phyloP scores from a whole-genome alignment of 805 yeast genomes.

The Kodamaea leandrae region DNA sequence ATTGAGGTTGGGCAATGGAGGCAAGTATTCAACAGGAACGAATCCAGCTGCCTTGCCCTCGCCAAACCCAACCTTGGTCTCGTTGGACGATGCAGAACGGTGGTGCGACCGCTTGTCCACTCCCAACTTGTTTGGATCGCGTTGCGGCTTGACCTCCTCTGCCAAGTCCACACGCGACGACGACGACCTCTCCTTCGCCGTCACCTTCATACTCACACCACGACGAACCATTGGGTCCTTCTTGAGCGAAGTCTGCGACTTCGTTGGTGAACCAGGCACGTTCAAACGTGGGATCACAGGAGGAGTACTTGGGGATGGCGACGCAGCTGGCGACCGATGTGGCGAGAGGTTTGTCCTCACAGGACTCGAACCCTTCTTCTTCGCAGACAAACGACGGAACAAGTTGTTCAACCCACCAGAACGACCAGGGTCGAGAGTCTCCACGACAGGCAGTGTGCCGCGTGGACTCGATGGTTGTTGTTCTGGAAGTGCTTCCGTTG shows the following conservation, averaged over 20 bases:
- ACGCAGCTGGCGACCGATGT: background rate
- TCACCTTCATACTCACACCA: slow-evolving; percentile 60
- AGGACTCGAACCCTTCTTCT: slow-evolving; percentile 17
- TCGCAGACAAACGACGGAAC: slow-evolving; percentile 38
- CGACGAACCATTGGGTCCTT: slow-evolving; percentile 50
- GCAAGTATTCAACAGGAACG: slow-evolving; percentile 42
- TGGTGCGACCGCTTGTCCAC: slow-evolving; percentile 14
- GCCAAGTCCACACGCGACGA: slow-evolving; percentile 15
- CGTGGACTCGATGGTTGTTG: slow-evolving; percentile 31
- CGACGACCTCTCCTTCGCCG: slow-evolving; percentile 49
- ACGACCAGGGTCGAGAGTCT: slow-evolving; percentile 32
- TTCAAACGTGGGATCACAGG: slow-evolving; percentile 9
- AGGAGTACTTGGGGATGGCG: slow-evolving; percentile 1
- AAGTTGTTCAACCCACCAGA: slow-evolving; percentile 34
- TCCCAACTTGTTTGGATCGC: background rate
- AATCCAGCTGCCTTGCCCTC: slow-evolving; percentile 35
- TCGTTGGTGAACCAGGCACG: slow-evolving; percentile 14
- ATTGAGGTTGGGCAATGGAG: slow-evolving; percentile 44
- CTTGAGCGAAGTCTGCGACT: slow-evolving; percentile 2
- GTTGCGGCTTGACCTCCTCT: slow-evolving; percentile 6
- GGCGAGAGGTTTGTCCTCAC: slow-evolving; percentile 1
- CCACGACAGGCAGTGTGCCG: slow-evolving; percentile 18
- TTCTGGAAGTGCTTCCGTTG: slow-evolving; percentile 17
- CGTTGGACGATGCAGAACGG: slow-evolving; percentile 23
- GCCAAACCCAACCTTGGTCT: no score